Base-by-base conservation (phyloP, 805 yeast genomes). In the Ogataea saltuana region DNA sequence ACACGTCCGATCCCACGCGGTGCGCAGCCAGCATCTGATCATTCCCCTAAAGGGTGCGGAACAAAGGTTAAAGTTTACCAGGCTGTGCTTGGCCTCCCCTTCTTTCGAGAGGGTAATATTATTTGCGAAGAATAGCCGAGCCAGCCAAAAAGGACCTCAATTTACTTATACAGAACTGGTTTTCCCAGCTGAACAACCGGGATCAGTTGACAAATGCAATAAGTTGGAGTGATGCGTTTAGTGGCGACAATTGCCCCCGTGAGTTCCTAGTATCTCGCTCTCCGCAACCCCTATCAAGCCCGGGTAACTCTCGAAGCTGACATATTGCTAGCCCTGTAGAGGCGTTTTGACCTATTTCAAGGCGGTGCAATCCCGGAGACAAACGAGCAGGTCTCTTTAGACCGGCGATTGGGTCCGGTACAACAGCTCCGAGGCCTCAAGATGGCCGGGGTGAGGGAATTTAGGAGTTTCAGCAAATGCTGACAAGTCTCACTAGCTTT, bases 321-420 rank as follows among this genome's bases (percentile, higher is more conserved):
- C 28, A 33, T 22, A 5, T 15, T 33, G 13, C 12, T 33, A 20
- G 16, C 6, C 9, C 37, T 10, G 21, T 6, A 22, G 19, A 20
- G 27, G 27, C 19, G 25, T 21, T 33, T 33, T 33, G 19, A 20
- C 7, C 15, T 33, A 4, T 6, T 7, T 15, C 17, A 18, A 17
- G 34, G 29, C 34, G 9, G 32, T 38, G 34, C 28, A 30, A 17
- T 16, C 34, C 41, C 34, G 41, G 33, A 34, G 28, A 17, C 12
- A 29, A 27, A 36, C 20, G 29, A 15, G 19, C 15, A 13, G n/a
- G n/a, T n/a, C n/a, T n/a, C n/a, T n/a, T n/a, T n/a, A n/a, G 4
- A n/a, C 21, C 33, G 13, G 37, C 29, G 23, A 19, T 19, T n/a
- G 6, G 20, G 19, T 6, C 12, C 37, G 29, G 37, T 33, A 7